A percentile compares a stretch with the other conserved stretches of the same genome.
phyloP scores from a whole-genome alignment of 2,329 filamentous ascomycete genomes.

The Trichoderma sp. region DNA sequence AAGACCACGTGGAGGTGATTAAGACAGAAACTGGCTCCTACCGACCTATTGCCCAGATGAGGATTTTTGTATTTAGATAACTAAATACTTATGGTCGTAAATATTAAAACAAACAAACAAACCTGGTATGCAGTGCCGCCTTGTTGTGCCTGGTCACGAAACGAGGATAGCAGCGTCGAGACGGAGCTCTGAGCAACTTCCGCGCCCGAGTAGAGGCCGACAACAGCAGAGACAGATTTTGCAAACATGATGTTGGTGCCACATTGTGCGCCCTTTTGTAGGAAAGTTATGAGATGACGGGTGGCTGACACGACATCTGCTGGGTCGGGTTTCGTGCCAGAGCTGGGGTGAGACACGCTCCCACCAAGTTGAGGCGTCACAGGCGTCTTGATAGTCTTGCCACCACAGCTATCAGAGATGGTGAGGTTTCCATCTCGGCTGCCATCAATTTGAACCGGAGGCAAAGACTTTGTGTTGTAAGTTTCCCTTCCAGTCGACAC shows the following conservation, averaged over 20 bases:
- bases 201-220: slow-evolving; percentile 31
- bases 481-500: neutral
- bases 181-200: neutral
- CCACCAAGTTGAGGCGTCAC: neutral
- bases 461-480: neutral
- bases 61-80: no score
- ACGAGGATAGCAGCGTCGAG: neutral
- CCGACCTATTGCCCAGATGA: no score
- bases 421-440: neutral
- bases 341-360: neutral
- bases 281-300: neutral
- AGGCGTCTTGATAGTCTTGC: neutral
- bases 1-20: no score
- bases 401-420: neutral
- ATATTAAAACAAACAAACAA: no score
- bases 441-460: neutral
- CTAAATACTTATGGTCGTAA: no score
- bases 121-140: neutral
- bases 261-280: neutral
- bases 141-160: neutral
- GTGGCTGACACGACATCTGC: no score
- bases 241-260: slow-evolving; percentile 31
- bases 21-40: no score
- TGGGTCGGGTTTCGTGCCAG: neutral
- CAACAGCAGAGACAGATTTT: slow-evolving; percentile 28